A percentile compares a stretch with the other conserved stretches of the same genome.
These are phyloP conservation scores for Plantago elongata DNA, from an alignment of 257 asterid genomes.

Conservation along the genomic window DNA sequence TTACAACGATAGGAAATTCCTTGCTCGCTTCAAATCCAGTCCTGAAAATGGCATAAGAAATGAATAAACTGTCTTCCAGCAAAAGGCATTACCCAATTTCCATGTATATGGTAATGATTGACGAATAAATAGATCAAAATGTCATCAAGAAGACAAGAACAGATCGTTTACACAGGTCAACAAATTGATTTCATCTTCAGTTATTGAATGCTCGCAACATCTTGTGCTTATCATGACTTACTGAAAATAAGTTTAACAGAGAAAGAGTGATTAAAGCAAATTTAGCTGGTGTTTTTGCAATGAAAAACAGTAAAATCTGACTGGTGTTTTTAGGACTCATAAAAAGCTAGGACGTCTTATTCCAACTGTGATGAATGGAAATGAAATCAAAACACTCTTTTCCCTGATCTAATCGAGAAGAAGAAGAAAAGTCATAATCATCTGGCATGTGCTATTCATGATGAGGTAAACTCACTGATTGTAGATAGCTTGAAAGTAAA, in stretches of 20 bases:
- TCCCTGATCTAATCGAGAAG: too few species aligned
- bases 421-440: conserved; percentile 12
- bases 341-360: too few species aligned
- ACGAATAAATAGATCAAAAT: neutral
- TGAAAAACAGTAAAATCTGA: too few species aligned
- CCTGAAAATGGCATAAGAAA: conserved; percentile 58
- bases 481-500: neutral
- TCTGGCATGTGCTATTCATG: neutral
- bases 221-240: too few species aligned
- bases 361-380: too few species aligned
- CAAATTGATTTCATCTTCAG: neutral
- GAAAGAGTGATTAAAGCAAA: too few species aligned
- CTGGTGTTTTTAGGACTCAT: too few species aligned
- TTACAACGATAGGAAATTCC: conserved; percentile 71
- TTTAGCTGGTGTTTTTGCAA: too few species aligned
- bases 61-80: conserved; percentile 44
- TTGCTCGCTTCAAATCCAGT: conserved; percentile 88
- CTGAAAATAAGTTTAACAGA: too few species aligned
- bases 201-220: neutral
- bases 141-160: neutral
- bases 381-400: too few species aligned
- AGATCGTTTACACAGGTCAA: neutral
- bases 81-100: conserved; percentile 2
- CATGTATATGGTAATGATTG: too few species aligned
- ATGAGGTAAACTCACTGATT: neutral